phyloP scores from a whole-genome alignment of 1,284 basidiomycete species.

The Cryptococcus hybrid region DNA sequence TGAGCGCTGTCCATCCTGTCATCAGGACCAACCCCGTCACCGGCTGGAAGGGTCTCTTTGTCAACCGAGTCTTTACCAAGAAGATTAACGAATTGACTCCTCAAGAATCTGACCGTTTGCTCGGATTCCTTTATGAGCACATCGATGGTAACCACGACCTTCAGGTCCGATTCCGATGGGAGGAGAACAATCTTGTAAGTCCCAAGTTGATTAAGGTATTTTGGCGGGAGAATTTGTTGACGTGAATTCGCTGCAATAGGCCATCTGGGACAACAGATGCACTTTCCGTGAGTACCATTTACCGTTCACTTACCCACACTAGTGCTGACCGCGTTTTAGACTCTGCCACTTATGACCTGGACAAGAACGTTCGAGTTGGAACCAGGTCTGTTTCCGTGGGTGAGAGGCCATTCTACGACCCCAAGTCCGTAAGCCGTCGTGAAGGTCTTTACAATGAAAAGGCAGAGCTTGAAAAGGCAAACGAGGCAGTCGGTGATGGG shows the following conservation, averaged over 20 bases:
- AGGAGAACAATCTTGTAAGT: constrained; percentile 43
- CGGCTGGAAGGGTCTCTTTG: constrained; percentile 74
- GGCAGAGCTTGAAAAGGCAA: not conserved
- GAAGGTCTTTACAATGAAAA: constrained; percentile 6
- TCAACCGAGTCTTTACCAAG: constrained; percentile 63
- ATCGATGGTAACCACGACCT: constrained; percentile 35
- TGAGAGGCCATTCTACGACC: constrained; percentile 60
- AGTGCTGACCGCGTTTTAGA: constrained; percentile 4
- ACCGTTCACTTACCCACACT: constrained; percentile 2
- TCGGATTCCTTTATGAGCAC: constrained; percentile 50
- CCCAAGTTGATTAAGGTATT: constrained; percentile 64
- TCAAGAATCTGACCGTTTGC: constrained; percentile 55
- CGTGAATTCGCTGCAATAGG: constrained; percentile 31
- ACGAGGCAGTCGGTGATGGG: not conserved
- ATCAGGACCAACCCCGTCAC: constrained; percentile 57
- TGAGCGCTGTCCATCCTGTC: constrained; percentile 63
- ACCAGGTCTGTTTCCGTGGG: constrained; percentile 63
- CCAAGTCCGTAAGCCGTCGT: constrained; percentile 16
- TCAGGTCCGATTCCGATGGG: not conserved
- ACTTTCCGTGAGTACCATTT: constrained; percentile 23
- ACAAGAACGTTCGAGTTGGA: constrained; percentile 53
- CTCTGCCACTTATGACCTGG: constrained; percentile 56
- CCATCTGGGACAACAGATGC: constrained; percentile 48
- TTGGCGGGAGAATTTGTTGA: constrained; percentile 44
- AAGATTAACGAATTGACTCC: constrained; percentile 61